A percentile compares a stretch with the other conserved stretches of the same genome.
phyloP scores from a whole-genome alignment of 2,329 filamentous ascomycete genomes.

The Fusarium longipes region DNA sequence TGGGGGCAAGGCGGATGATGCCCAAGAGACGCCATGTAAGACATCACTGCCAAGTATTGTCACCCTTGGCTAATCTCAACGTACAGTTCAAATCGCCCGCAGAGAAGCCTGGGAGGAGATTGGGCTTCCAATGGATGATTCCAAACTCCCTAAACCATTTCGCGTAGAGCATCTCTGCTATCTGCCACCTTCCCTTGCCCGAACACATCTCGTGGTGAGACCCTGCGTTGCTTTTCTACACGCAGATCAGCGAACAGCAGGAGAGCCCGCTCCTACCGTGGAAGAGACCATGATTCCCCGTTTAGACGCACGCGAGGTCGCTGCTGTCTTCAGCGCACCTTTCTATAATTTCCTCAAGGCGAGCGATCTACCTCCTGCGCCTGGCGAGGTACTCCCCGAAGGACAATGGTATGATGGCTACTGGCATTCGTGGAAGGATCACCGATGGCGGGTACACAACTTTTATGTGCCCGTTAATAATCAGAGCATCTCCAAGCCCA shows the following conservation, averaged over 20 bases:
- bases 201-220: slow-evolving; percentile 78
- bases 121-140: slow-evolving; percentile 79
- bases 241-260: slow-evolving; percentile 60
- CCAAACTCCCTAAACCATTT: slow-evolving; percentile 79
- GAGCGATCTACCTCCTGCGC: slow-evolving; percentile 63
- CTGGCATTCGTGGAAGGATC: slow-evolving; percentile 84
- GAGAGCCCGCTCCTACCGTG: slow-evolving; percentile 57
- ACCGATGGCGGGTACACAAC: slow-evolving; percentile 87
- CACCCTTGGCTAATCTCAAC: background rate
- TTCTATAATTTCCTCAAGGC: slow-evolving; percentile 83
- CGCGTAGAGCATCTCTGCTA: slow-evolving; percentile 87
- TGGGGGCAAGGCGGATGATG: slow-evolving; percentile 75
- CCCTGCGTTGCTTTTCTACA: slow-evolving; percentile 84
- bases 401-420: slow-evolving; percentile 85
- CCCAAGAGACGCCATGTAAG: slow-evolving; percentile 70
- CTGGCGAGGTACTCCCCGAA: slow-evolving; percentile 55
- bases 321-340: slow-evolving; percentile 90
- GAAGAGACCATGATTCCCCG: slow-evolving; percentile 81
- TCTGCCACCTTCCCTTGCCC: slow-evolving; percentile 79
- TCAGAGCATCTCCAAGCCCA: slow-evolving; percentile 74
- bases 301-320: slow-evolving; percentile 90
- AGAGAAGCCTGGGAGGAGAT: slow-evolving; percentile 95
- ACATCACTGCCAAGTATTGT: background rate
- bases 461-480: slow-evolving; percentile 87
- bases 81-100: slow-evolving; percentile 80